Evolutionary conservation across 495 filamentous ascomycete genomes (phyloP).

Genomic region (Durotheca rogersii): DNA sequence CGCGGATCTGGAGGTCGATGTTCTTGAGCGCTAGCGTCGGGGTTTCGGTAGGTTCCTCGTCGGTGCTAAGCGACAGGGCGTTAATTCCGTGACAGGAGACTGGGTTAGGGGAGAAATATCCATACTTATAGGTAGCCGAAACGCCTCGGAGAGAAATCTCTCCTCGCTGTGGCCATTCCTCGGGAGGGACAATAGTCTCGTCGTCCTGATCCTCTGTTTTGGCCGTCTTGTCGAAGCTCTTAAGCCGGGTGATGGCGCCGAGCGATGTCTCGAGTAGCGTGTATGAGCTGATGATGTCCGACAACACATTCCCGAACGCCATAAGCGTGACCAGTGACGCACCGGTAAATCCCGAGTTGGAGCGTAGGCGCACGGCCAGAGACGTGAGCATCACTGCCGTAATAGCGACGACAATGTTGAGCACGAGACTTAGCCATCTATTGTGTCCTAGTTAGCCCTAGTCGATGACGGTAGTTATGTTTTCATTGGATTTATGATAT

Average conservation of each 20-base stretch:
- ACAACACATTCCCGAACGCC: constrained; percentile 24
- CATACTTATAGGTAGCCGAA: constrained; percentile 36
- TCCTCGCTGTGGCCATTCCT: constrained; percentile 33
- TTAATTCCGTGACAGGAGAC: constrained; percentile 4
- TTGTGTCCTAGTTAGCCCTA: neutral
- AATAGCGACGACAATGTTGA: constrained; percentile 52
- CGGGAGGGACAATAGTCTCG: constrained; percentile 39
- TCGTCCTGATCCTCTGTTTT: constrained; percentile 37
- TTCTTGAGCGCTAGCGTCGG: constrained; percentile 24
- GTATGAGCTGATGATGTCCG: constrained; percentile 26
- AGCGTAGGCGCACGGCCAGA: constrained; percentile 46
- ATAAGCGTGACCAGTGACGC: constrained; percentile 46
- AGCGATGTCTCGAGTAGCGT: constrained; percentile 49
- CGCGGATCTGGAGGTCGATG: constrained; percentile 30
- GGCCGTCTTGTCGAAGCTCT: constrained; percentile 40
- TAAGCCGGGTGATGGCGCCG: constrained; percentile 57
- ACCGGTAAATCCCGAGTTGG: constrained; percentile 53
- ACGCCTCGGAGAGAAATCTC: constrained; percentile 27
- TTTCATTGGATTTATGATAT: no score
- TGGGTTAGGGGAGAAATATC: neutral
- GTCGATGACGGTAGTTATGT: no score
- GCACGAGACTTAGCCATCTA: constrained; percentile 52
- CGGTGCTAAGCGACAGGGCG: neutral
- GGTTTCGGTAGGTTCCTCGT: constrained; percentile 2
- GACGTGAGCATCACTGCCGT: constrained; percentile 51